phyloP scores from a whole-genome alignment of 108 stramenopile species.

The Discostella pseudostelligera region DNA sequence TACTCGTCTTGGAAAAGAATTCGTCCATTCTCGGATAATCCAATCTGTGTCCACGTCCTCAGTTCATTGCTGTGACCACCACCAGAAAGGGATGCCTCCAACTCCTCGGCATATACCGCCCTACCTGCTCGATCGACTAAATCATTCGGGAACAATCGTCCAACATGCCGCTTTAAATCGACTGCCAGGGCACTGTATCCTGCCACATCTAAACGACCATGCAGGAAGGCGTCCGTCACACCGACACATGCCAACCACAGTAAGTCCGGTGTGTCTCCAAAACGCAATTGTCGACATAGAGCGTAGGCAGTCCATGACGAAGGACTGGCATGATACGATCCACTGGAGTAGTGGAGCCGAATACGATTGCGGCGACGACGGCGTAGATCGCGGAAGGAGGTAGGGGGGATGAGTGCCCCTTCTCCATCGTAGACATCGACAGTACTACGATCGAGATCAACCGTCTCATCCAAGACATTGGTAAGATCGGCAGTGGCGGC shows the following conservation, averaged over 20 bases:
- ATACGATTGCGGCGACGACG: constrained; percentile 64
- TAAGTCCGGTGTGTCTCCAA: constrained; percentile 62
- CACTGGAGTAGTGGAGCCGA: constrained; percentile 65
- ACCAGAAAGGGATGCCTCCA: constrained; percentile 25
- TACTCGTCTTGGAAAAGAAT: constrained; percentile 71
- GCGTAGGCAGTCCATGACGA: constrained; percentile 67
- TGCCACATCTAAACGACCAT: constrained; percentile 64
- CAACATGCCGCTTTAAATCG: constrained; percentile 55
- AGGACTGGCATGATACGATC: constrained; percentile 73
- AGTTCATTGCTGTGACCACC: constrained; percentile 2
- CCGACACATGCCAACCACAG: constrained; percentile 87
- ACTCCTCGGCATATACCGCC: constrained; percentile 75
- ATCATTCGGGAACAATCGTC: constrained; percentile 66
- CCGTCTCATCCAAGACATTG: constrained; percentile 7
- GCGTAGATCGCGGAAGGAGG: constrained; percentile 62
- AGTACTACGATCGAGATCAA: too few species aligned
- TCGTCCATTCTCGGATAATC: constrained; percentile 71
- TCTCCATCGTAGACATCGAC: constrained; percentile 3
- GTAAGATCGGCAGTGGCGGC: constrained; percentile 45
- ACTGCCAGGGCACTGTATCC: constrained; percentile 62
- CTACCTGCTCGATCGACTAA: constrained; percentile 56
- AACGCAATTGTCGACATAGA: constrained; percentile 63
- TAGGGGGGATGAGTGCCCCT: too few species aligned
- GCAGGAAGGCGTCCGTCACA: constrained; percentile 76
- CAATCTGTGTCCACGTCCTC: constrained; percentile 56